A percentile compares a stretch with the other conserved stretches of the same genome.
Conservation (phyloP, 164 flowering plant species). For the Tinospora cordifolia region DNA sequence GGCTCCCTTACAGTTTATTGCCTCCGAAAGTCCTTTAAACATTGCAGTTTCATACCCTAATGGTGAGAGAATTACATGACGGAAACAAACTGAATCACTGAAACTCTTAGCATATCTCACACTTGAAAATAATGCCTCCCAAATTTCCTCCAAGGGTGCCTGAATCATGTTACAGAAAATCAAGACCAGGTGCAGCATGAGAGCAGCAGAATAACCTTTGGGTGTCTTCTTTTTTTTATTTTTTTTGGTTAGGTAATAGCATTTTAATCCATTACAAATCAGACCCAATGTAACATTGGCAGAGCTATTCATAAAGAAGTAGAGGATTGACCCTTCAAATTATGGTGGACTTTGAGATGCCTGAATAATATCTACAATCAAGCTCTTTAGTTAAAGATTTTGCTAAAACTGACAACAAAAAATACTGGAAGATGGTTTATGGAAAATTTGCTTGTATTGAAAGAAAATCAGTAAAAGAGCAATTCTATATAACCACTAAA, state of each 20-base stretch:
- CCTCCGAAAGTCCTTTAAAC: conserved; percentile 65
- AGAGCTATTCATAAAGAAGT: not conserved
- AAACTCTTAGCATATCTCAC: conserved; percentile 79
- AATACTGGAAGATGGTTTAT: too few species aligned
- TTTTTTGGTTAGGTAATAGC: too few species aligned
- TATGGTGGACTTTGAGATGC: too few species aligned
- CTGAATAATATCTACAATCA: too few species aligned
- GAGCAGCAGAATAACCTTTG: not conserved
- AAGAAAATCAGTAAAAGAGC: too few species aligned
- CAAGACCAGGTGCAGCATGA: not conserved
- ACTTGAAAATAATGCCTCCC: conserved; percentile 77
- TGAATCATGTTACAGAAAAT: conserved; percentile 24
- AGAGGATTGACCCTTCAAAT: too few species aligned
- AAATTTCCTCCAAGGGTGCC: conserved; percentile 87
- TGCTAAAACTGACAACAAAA: too few species aligned
- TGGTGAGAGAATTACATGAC: conserved; percentile 73
- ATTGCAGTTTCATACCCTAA: conserved; percentile 89
- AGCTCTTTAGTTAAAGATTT: too few species aligned
- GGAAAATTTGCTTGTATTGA: too few species aligned
- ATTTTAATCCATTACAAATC: not conserved
- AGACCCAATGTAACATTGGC: not conserved
- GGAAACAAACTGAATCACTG: conserved; percentile 77
- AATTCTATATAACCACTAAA: too few species aligned
- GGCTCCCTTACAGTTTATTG: conserved; percentile 60
- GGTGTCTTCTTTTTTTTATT: not conserved